These are phyloP conservation scores for Stentor coeruleus DNA, from an alignment of 73 alveolate genomes.

Conservation along the genomic window DNA sequence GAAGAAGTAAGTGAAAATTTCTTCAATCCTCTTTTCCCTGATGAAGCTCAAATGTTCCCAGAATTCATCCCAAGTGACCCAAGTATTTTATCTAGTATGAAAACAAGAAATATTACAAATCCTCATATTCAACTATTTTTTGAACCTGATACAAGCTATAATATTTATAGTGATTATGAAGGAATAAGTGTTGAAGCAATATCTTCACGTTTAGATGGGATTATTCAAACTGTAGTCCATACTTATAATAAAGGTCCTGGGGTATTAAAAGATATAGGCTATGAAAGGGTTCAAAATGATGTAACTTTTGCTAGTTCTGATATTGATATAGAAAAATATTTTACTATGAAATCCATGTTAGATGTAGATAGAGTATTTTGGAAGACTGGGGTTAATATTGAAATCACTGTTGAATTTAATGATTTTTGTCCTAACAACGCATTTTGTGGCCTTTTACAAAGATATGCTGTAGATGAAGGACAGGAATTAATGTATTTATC, in stretches of 20 bases:
- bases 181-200: background rate
- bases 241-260: background rate
- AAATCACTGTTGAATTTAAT: background rate
- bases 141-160: constrained; percentile 15
- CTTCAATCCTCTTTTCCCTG: constrained; percentile 9
- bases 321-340: background rate
- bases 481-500: background rate
- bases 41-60: background rate
- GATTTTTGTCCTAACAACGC: background rate
- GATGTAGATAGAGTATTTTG: constrained; percentile 1
- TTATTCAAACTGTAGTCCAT: constrained; percentile 4
- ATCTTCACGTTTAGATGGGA: background rate
- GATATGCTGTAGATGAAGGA: background rate
- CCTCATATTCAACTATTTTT: background rate
- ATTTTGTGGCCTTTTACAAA: background rate
- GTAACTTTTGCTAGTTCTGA: background rate
- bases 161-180: background rate
- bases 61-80: constrained; percentile 17
- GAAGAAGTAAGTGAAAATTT: constrained; percentile 8
- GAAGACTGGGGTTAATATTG: background rate
- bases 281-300: background rate
- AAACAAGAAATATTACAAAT: background rate
- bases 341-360: constrained; percentile 2
- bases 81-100: background rate
- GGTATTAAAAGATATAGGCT: background rate